Base-by-base conservation (phyloP, 1,284 basidiomycete genomes). In the Laetiporus sulphureus region DNA sequence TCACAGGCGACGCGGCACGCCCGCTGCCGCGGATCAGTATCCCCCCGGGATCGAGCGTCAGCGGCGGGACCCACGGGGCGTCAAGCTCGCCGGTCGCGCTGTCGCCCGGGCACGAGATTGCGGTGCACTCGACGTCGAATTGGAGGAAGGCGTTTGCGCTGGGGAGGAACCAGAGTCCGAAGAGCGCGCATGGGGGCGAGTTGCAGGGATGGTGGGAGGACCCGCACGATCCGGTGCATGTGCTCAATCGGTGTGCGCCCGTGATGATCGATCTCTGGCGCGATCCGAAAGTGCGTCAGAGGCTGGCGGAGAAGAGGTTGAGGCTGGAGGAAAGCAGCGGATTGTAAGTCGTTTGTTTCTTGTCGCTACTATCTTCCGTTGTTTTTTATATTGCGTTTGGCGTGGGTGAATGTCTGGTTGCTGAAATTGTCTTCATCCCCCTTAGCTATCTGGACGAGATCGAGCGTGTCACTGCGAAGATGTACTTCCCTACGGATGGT, bases 141-240 rank as follows among this genome's bases (percentile, higher is more conserved):
- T 89, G 86, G 85, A 84, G 84, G 62, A 79, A 80, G 59, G 66
- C 73, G 1, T 77, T 88, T 51, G 65, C 73, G 23, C 64, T 84
- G 20, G 72, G 73, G n/a, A 73, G 61, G 51, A 71, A 74, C 35
- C 77, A 75, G 61, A 81, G 74, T 55, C 77, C 78, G 5, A 80
- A 80, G 67, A 77, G 71, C 48, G 71, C 73, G 23, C 74, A 80
- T 55, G 72, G 77, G 18, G 79, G 78, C 40, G 81, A 84, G 60
- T 72, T 86, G 38, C 73, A 75, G 53, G 82, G 81, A 13, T 87
- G 84, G 83, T 88, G 84, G 84, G 84, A 86, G 60, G 83, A 89
- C 65, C 83, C 82, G 29, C 71, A 76, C 16, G 85, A 89, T 58
- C 85, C 84, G 23, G 83, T 85, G 39, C 83, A 87, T 57, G 60